Evolutionary conservation across 2,329 filamentous ascomycete species (phyloP).

Genomic region (Hymenotorrendiella dingleyae): DNA sequence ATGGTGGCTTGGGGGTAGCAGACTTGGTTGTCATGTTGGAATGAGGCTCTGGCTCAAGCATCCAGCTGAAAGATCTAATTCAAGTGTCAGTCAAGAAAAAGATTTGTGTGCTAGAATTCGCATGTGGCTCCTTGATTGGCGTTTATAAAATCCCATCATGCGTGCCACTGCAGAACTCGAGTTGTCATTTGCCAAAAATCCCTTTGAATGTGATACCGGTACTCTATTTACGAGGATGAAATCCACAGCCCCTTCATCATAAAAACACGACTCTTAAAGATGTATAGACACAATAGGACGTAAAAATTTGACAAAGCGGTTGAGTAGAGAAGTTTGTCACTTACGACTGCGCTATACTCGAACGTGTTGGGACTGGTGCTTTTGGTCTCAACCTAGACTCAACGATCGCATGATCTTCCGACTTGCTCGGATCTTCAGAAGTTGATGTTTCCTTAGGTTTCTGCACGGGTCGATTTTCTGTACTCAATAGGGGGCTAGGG

Average conservation of each 20-base stretch:
- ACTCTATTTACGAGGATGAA: too few species aligned
- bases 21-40: conserved; percentile 14
- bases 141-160: too few species aligned
- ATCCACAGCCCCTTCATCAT: too few species aligned
- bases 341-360: conserved; percentile 60
- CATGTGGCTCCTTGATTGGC: neutral
- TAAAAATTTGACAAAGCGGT: too few species aligned
- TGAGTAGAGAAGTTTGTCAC: neutral
- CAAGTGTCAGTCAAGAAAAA: too few species aligned
- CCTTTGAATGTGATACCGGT: too few species aligned
- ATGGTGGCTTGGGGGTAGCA: conserved; percentile 23
- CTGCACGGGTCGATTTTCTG: conserved; percentile 3
- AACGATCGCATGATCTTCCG: neutral
- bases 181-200: too few species aligned
- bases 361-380: conserved; percentile 52
- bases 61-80: conserved; percentile 67
- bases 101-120: neutral
- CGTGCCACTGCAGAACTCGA: too few species aligned
- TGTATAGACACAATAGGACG: too few species aligned
- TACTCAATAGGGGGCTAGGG: neutral
- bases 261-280: too few species aligned
- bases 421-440: neutral
- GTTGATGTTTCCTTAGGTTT: conserved; percentile 1
- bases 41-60: conserved; percentile 50
- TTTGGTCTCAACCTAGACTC: conserved; percentile 16